Evolutionary conservation across 2,329 filamentous ascomycete species (phyloP).

Genomic region (Cladosporium velox): DNA sequence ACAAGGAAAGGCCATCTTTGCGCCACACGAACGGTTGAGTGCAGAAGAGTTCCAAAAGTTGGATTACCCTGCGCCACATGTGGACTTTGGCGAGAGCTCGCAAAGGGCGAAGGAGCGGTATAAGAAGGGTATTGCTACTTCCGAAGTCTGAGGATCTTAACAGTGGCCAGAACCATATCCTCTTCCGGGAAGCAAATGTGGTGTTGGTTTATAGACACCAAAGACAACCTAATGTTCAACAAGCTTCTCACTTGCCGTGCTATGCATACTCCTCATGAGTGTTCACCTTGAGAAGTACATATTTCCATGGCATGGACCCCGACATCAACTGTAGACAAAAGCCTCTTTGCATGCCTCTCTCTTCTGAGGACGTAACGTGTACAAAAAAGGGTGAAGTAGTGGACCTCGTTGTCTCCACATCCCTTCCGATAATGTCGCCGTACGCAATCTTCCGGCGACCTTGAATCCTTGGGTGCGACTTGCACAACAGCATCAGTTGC

Average conservation of each 20-base stretch:
- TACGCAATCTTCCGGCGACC: background rate
- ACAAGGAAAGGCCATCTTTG: conserved; percentile 52
- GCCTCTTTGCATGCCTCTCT: background rate
- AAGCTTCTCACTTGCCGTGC: too few relatives aligned
- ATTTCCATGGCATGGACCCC: background rate
- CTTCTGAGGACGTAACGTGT: background rate
- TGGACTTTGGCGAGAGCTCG: conserved; percentile 48
- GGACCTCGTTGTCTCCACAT: background rate
- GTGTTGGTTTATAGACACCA: too few relatives aligned
- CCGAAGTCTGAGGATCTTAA: conserved; percentile 31
- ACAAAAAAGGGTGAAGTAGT: background rate
- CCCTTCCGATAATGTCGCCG: conserved; percentile 9
- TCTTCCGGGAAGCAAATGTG: too few relatives aligned
- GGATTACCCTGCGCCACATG: conserved; percentile 49
- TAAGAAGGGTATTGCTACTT: conserved; percentile 48
- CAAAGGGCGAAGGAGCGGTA: conserved; percentile 46
- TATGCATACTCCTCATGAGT: background rate
- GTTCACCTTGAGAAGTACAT: background rate
- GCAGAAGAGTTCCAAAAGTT: conserved; percentile 53
- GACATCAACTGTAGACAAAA: background rate
- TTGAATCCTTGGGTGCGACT: background rate
- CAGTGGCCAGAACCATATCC: too few relatives aligned
- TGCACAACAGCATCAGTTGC: background rate
- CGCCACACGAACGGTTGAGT: conserved; percentile 47
- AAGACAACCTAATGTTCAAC: too few relatives aligned